Percentiles rank a stretch among this genome's conserved stretches.
Conservation (phyloP, 768 basidiomycete genomes). For the Suillus hirtellus region DNA sequence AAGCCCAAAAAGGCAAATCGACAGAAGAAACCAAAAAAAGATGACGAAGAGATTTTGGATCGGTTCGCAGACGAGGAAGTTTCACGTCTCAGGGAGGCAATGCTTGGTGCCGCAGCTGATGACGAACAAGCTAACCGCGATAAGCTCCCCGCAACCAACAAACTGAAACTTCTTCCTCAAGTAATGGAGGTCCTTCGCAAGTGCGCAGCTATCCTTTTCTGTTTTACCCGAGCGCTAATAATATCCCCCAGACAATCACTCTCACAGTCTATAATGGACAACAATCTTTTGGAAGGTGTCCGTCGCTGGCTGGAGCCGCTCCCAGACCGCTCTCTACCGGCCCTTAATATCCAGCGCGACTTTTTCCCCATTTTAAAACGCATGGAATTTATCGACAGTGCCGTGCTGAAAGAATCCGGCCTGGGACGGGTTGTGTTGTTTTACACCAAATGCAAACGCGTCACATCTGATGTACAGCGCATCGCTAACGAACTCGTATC, state of each 20-base stretch:
- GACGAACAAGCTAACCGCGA: conserved; percentile 80
- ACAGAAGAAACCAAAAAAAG: conserved; percentile 71
- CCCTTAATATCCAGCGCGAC: conserved; percentile 92
- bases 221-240: neutral
- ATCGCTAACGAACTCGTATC: conserved; percentile 84
- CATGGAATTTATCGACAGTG: conserved; percentile 91
- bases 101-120: conserved; percentile 83
- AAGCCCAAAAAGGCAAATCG: conserved; percentile 73
- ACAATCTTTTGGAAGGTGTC: conserved; percentile 90
- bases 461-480: conserved; percentile 77
- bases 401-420: conserved; percentile 87
- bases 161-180: conserved; percentile 81
- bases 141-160: conserved; percentile 79
- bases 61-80: conserved; percentile 90
- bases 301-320: conserved; percentile 92
- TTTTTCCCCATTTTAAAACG: conserved; percentile 81
- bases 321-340: conserved; percentile 88
- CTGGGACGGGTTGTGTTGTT: conserved; percentile 90
- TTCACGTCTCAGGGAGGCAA: conserved; percentile 80
- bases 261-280: conserved; percentile 91
- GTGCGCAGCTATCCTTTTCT: conserved; percentile 46
- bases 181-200: conserved; percentile 93
- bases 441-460: conserved; percentile 94
- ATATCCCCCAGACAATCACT: conserved; percentile 62
- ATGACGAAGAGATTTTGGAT: conserved; percentile 81